Evolutionary conservation across 257 asterid species (phyloP).

Genomic region (Ilex aquifolium): DNA sequence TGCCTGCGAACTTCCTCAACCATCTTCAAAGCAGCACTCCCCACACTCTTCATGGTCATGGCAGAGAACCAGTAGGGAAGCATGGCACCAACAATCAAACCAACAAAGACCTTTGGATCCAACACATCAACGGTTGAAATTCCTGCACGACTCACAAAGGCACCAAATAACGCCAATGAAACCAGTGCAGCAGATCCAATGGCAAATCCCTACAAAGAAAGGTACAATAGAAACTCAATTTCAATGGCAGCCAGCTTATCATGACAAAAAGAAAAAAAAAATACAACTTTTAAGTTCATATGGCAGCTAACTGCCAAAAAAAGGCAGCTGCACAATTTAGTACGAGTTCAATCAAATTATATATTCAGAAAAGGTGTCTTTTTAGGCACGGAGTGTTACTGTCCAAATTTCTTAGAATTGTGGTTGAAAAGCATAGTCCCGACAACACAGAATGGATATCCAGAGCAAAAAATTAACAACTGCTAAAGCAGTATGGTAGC

Average conservation of each 20-base stretch:
- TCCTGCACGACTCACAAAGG: slow-evolving; percentile 12
- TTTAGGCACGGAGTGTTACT: too few relatives aligned
- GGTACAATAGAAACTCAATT: neutral
- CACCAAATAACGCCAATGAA: slow-evolving; percentile 10
- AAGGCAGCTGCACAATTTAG: too few relatives aligned
- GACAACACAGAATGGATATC: too few relatives aligned
- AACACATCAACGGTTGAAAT: slow-evolving; percentile 9
- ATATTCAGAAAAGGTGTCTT: too few relatives aligned
- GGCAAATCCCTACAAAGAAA: slow-evolving; percentile 11
- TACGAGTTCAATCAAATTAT: too few relatives aligned
- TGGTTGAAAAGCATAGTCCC: too few relatives aligned
- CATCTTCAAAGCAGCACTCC: slow-evolving; percentile 15
- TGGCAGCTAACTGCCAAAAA: too few relatives aligned
- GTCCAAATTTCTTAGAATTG: too few relatives aligned
- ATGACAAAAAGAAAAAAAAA: too few relatives aligned
- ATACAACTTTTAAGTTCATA: too few relatives aligned
- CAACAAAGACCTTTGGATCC: slow-evolving; percentile 10
- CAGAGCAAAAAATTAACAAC: too few relatives aligned
- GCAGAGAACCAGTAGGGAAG: slow-evolving; percentile 9
- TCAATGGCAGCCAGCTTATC: neutral
- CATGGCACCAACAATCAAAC: slow-evolving; percentile 11
- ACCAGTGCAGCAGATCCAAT: slow-evolving; percentile 15
- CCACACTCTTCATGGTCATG: slow-evolving; percentile 15
- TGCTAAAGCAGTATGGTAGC: too few relatives aligned
- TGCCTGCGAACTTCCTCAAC: slow-evolving; percentile 14